These are phyloP conservation scores for Geranium brycei DNA, from an alignment of 345 rosid genomes.

Conservation along the genomic window DNA sequence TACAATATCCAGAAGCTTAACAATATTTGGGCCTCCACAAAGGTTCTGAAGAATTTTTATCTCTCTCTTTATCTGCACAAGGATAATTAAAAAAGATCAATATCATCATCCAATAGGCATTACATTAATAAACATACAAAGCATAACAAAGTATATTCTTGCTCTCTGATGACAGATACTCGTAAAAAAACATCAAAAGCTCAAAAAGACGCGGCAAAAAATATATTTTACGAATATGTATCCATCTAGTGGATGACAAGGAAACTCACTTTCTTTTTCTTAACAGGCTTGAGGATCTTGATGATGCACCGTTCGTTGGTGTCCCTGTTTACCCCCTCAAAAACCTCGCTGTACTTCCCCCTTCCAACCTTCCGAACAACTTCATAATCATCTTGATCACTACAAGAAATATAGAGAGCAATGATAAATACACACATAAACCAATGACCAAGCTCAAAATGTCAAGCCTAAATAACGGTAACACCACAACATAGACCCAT, in stretches of 20 bases:
- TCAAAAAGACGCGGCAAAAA: neutral
- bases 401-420: slow-evolving; percentile 14
- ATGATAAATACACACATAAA: neutral
- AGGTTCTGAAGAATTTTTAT: slow-evolving; percentile 76
- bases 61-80: slow-evolving; percentile 65
- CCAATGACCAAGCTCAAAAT: no score
- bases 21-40: slow-evolving; percentile 61
- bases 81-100: slow-evolving; percentile 3
- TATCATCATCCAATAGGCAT: neutral
- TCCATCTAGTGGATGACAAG: neutral
- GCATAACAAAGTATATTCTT: neutral
- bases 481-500: no score
- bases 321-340: slow-evolving; percentile 63
- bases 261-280: slow-evolving; percentile 63
- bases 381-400: slow-evolving; percentile 82
- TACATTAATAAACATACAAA: neutral
- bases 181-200: neutral
- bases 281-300: slow-evolving; percentile 84
- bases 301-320: slow-evolving; percentile 55
- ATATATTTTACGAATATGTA: neutral
- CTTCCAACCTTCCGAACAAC: slow-evolving; percentile 84
- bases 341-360: slow-evolving; percentile 77
- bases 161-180: neutral
- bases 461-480: no score
- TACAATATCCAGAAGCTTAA: slow-evolving; percentile 63